These are phyloP conservation scores for Pseudocercospora musae DNA, from an alignment of 2,329 filamentous ascomycete genomes.

Conservation along the genomic window DNA sequence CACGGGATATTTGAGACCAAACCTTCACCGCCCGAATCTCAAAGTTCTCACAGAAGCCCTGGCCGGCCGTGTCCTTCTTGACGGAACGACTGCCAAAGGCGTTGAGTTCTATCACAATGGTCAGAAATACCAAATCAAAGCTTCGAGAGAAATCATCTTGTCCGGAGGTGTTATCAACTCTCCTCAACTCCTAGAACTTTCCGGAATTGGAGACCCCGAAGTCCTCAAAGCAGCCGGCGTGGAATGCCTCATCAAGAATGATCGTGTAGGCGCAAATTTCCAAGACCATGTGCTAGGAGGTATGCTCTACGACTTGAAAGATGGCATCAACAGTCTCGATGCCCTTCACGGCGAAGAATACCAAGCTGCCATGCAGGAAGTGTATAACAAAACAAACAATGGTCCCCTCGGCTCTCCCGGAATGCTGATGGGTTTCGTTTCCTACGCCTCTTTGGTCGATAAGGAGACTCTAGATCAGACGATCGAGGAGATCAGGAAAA, in stretches of 20 bases:
- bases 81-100: constrained; percentile 29
- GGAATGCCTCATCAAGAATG: constrained; percentile 46
- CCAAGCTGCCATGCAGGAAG: constrained; percentile 32
- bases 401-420: constrained; percentile 36
- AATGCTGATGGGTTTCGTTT: constrained; percentile 38
- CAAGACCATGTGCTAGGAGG: constrained; percentile 43
- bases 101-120: constrained; percentile 45
- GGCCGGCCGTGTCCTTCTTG: constrained; percentile 29
- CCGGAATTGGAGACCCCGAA: constrained; percentile 51
- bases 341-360: constrained; percentile 37
- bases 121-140: constrained; percentile 33
- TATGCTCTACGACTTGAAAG: constrained; percentile 31
- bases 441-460: constrained; percentile 32
- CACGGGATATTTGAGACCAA: constrained; percentile 34
- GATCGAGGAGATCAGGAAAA: constrained; percentile 32
- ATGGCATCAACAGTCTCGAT: constrained; percentile 35
- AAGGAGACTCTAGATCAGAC: constrained; percentile 31
- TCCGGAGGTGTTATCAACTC: constrained; percentile 52
- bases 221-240: constrained; percentile 50
- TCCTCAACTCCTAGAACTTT: constrained; percentile 53
- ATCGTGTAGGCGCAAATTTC: constrained; percentile 54
- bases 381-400: constrained; percentile 35
- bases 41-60: constrained; percentile 34
- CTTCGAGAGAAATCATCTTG: constrained; percentile 39
- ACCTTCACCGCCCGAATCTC: constrained; percentile 29